phyloP scores from a whole-genome alignment of 345 rosid species.

The Lepidium africanum region DNA sequence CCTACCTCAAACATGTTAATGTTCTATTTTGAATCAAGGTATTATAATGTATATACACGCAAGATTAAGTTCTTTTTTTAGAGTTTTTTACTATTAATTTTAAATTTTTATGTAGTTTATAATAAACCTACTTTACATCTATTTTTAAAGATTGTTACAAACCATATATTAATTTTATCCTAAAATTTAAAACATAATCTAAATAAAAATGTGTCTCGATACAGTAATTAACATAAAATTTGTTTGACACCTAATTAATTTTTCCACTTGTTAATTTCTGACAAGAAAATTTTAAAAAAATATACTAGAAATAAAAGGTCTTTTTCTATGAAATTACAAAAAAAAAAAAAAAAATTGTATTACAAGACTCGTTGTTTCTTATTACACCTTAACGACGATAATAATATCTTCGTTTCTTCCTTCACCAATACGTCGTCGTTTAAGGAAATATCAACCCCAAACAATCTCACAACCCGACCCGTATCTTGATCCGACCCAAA shows the following conservation, averaged over 20 bases:
- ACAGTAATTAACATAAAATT: neutral
- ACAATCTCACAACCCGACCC: constrained; percentile 55
- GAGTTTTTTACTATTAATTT: too few species aligned
- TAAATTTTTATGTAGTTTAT: too few species aligned
- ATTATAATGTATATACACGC: too few species aligned
- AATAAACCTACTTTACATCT: too few species aligned
- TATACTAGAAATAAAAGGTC: too few species aligned
- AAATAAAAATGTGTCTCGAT: too few species aligned
- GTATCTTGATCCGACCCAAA: constrained; percentile 17
- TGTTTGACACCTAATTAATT: neutral
- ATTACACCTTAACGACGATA: constrained; percentile 38
- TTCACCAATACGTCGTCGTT: constrained; percentile 37
- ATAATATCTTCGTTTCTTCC: constrained; percentile 41
- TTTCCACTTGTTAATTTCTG: neutral
- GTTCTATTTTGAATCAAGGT: too few species aligned
- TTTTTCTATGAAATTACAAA: neutral
- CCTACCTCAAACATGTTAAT: too few species aligned
- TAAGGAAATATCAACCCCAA: constrained; percentile 35
- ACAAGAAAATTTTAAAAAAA: neutral
- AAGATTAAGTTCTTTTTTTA: too few species aligned
- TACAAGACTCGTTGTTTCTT: constrained; percentile 72
- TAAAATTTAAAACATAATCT: too few species aligned
- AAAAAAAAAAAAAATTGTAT: constrained; percentile 18
- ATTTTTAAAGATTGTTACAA: too few species aligned
- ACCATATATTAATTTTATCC: too few species aligned